Evolutionary conservation across 352 stramenopile species (phyloP).

Genomic region (Phytophthora colocasiae): DNA sequence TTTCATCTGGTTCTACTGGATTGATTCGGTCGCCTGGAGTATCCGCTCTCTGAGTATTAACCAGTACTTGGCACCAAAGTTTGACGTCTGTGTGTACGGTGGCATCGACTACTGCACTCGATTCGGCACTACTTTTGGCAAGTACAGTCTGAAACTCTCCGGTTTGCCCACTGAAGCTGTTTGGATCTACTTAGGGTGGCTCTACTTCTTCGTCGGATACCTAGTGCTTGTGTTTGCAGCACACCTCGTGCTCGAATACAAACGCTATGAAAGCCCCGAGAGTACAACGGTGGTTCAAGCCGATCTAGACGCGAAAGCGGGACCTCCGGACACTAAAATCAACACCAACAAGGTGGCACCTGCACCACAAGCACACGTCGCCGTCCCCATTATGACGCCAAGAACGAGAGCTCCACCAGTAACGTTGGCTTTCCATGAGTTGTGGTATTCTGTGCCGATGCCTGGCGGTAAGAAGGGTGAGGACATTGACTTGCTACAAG

Average conservation of each 20-base stretch:
- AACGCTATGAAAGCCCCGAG: slow-evolving; percentile 56
- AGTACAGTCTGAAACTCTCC: slow-evolving; percentile 61
- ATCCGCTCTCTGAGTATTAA: slow-evolving; percentile 72
- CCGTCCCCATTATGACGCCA: slow-evolving; percentile 19
- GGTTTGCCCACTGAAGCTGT: slow-evolving; percentile 49
- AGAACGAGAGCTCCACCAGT: slow-evolving; percentile 40
- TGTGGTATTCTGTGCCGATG: slow-evolving; percentile 66
- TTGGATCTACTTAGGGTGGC: slow-evolving; percentile 70
- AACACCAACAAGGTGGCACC: slow-evolving; percentile 14
- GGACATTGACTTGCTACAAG: slow-evolving; percentile 83
- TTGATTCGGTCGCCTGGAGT: slow-evolving; percentile 75
- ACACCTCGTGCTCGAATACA: slow-evolving; percentile 57
- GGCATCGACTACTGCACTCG: slow-evolving; percentile 61
- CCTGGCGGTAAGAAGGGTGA: slow-evolving; percentile 47
- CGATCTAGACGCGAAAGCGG: slow-evolving; percentile 40
- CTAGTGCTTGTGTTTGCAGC: slow-evolving; percentile 50
- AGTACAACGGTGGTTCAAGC: slow-evolving; percentile 50
- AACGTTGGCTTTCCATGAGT: slow-evolving; percentile 54
- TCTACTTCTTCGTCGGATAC: slow-evolving; percentile 60
- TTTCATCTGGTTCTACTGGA: slow-evolving; percentile 84
- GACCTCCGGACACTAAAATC: slow-evolving; percentile 14
- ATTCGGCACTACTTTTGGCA: slow-evolving; percentile 43
- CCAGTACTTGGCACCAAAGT: slow-evolving; percentile 58
- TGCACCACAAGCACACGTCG: slow-evolving; percentile 25
- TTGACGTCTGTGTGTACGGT: slow-evolving; percentile 53